phyloP scores from a whole-genome alignment of 371 early-diverging fungal genomes.

The Phascolomyces articulosus region DNA sequence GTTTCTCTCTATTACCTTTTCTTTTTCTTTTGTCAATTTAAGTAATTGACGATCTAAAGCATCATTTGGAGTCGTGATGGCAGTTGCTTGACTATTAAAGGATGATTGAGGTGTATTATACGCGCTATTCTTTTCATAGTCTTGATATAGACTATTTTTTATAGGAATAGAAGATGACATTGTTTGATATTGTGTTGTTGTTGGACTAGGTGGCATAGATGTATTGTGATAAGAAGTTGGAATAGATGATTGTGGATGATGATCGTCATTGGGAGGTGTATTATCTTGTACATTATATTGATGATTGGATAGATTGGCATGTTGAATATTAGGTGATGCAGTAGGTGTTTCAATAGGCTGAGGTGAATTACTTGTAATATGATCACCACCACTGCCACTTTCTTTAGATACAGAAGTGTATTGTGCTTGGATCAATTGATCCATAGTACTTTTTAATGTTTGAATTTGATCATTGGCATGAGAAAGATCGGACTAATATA shows the following conservation, averaged over 20 bases:
- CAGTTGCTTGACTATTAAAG: conserved; percentile 2
- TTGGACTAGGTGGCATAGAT: conserved; percentile 7
- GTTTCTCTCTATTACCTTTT: no score
- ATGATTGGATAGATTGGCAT: conserved; percentile 2
- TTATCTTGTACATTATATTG: neutral
- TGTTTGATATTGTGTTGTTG: conserved; percentile 6
- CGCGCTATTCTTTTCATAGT: neutral
- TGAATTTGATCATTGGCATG: conserved; percentile 35
- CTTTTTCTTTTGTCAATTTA: conserved; percentile 23
- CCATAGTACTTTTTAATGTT: conserved; percentile 39
- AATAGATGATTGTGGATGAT: conserved; percentile 6
- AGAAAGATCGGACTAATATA: conserved; percentile 25
- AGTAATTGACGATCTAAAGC: conserved; percentile 20
- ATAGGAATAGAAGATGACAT: conserved; percentile 1
- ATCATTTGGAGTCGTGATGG: neutral
- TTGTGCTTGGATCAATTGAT: conserved; percentile 36
- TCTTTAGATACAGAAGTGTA: neutral
- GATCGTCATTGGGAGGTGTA: neutral
- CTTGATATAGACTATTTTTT: neutral
- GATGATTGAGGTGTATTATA: conserved; percentile 16
- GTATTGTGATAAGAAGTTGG: neutral
- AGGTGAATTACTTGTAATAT: neutral
- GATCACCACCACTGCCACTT: neutral
- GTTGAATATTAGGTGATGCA: conserved; percentile 8
- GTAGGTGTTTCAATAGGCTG: conserved; percentile 6